Evolutionary conservation across 805 yeast genomes (phyloP).

Genomic region (Kuraishia ogatae): DNA sequence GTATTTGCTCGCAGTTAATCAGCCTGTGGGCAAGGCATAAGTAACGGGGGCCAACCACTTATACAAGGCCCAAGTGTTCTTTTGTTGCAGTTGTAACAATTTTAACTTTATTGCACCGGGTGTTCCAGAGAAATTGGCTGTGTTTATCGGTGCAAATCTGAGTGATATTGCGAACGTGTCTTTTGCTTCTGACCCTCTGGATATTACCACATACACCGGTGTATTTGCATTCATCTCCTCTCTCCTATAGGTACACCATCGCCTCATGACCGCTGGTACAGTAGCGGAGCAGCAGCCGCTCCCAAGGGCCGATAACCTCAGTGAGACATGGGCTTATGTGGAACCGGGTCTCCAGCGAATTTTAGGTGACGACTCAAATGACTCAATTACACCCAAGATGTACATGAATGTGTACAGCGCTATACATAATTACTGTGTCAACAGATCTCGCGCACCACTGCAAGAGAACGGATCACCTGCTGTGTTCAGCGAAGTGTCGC

Average conservation of each 20-base stretch:
- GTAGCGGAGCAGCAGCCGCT: conserved; percentile 11
- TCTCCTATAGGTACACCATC: neutral
- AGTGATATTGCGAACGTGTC: too few relatives aligned
- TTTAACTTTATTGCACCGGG: too few relatives aligned
- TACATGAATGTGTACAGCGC: conserved; percentile 90
- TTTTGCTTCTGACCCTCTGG: too few relatives aligned
- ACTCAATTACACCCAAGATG: conserved; percentile 59
- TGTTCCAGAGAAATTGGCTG: too few relatives aligned
- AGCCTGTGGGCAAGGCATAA: too few relatives aligned
- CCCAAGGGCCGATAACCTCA: conserved; percentile 53
- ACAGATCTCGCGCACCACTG: conserved; percentile 49
- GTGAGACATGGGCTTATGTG: conserved; percentile 69
- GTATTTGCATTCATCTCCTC: neutral
- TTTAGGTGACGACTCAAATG: conserved; percentile 55
- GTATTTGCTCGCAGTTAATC: too few relatives aligned
- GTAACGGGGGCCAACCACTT: too few relatives aligned
- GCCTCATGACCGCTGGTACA: neutral
- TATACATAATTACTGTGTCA: conserved; percentile 86
- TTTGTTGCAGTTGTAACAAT: too few relatives aligned
- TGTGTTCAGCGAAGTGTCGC: conserved; percentile 15
- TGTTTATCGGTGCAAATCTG: too few relatives aligned
- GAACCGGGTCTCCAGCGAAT: conserved; percentile 70
- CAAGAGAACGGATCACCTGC: conserved; percentile 15
- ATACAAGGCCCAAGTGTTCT: too few relatives aligned
- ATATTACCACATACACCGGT: too few relatives aligned